These are phyloP conservation scores for Penicillium odoratum DNA, from an alignment of 495 filamentous ascomycete genomes.

Conservation along the genomic window DNA sequence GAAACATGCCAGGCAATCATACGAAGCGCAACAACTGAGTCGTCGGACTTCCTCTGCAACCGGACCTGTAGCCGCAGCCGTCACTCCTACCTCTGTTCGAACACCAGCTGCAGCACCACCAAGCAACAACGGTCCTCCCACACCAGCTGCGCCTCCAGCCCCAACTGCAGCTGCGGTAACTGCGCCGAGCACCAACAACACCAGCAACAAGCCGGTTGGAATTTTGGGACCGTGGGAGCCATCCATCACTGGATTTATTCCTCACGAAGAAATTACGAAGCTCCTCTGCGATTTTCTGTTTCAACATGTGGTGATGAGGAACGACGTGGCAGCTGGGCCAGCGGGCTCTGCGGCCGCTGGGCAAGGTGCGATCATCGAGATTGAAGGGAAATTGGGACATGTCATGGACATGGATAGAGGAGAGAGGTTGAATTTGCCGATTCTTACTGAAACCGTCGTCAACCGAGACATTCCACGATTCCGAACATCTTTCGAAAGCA, in stretches of 20 bases:
- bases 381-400: conserved; percentile 87
- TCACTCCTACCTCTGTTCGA: conserved; percentile 22
- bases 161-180: conserved; percentile 7
- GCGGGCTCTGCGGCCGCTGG: conserved; percentile 49
- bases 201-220: conserved; percentile 17
- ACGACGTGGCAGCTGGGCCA: conserved; percentile 48
- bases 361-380: conserved; percentile 75
- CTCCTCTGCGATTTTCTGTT: conserved; percentile 74
- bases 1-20: conserved; percentile 30
- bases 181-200: conserved; percentile 3
- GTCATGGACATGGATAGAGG: conserved; percentile 69
- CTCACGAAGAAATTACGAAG: conserved; percentile 66
- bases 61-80: conserved; percentile 20
- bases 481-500: conserved; percentile 67
- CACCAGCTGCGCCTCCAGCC: conserved; percentile 7
- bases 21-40: conserved; percentile 27
- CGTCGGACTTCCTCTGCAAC: conserved; percentile 29
- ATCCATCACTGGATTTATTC: conserved; percentile 64
- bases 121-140: conserved; percentile 13
- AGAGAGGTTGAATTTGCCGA: conserved; percentile 63
- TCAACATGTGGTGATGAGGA: conserved; percentile 60
- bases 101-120: conserved; percentile 18
- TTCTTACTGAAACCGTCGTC: conserved; percentile 67
- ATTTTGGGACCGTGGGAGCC: conserved; percentile 70
- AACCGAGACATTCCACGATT: conserved; percentile 48